Evolutionary conservation across 768 basidiomycete species (phyloP).

Genomic region (Kwoniella sp.): DNA sequence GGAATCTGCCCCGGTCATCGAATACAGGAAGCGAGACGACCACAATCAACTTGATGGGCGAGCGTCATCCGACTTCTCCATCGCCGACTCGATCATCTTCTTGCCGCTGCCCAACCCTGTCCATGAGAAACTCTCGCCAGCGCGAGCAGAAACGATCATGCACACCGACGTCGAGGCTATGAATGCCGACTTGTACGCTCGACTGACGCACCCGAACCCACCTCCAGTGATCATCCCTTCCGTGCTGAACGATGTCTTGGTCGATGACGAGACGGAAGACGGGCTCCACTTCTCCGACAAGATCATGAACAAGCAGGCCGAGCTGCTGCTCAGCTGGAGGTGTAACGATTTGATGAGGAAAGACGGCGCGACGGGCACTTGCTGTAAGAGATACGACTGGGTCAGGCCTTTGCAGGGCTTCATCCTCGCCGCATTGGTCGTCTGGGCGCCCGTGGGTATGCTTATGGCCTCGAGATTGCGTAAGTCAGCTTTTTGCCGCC

Average conservation of each 20-base stretch:
- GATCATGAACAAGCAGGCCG: slow-evolving; percentile 70
- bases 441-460: slow-evolving; percentile 61
- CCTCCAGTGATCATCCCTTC: slow-evolving; percentile 66
- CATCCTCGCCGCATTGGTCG: slow-evolving; percentile 44
- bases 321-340: slow-evolving; percentile 73
- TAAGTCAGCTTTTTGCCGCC: slow-evolving; percentile 36
- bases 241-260: slow-evolving; percentile 79
- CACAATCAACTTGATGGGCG: background rate
- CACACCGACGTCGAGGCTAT: slow-evolving; percentile 82
- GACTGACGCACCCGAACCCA: slow-evolving; percentile 59
- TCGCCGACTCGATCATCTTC: slow-evolving; percentile 74
- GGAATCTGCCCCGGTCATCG: slow-evolving; percentile 1
- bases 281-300: slow-evolving; percentile 77
- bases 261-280: slow-evolving; percentile 74
- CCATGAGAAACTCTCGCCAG: slow-evolving; percentile 66
- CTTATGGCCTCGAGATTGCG: slow-evolving; percentile 54
- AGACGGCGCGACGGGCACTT: slow-evolving; percentile 65
- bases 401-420: slow-evolving; percentile 59
- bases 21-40: slow-evolving; percentile 15
- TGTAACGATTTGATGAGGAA: slow-evolving; percentile 67
- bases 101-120: slow-evolving; percentile 76
- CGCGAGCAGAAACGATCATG: slow-evolving; percentile 70
- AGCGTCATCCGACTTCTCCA: slow-evolving; percentile 31
- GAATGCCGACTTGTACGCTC: slow-evolving; percentile 80
- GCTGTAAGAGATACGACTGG: slow-evolving; percentile 75